Base-by-base conservation (phyloP, 306 rosid species). In the Purshia tridentata region DNA sequence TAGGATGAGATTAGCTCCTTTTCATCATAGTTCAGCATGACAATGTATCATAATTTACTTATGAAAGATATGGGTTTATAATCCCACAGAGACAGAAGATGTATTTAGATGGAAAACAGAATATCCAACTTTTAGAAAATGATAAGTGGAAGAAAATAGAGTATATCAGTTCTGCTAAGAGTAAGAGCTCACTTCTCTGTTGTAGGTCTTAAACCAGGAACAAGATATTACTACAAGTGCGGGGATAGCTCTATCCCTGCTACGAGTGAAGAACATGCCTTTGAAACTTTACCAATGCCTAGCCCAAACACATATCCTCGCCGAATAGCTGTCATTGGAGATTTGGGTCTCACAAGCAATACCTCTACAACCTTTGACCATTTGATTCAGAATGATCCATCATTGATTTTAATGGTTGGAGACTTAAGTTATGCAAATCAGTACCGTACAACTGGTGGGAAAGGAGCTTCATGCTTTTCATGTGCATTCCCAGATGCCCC, bases 401-500 rank as follows among this genome's bases (percentile, higher is more conserved):
- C 97, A 61, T 78, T 89, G 91, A 91, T 91, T 67, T 69, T 91
- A 72, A 87, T 91, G 89, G 74, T 93, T 50, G 97, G 93, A 72
- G 97, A 93, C 77, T 81, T 91, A 41, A 83, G 78, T 45, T 91
- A 93, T 70, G 96, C 98, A 37, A 85, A 93, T 64, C 98, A 93
- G 75, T 93, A 91, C 76, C 93, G 22, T 9, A 93, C 97, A 10
- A 93, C 93, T 0, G 98, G 98, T 57, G 97, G 98, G 37, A 91
- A 91, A 81, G 97, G 96, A 75, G 97, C 69, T 77, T n/a, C 92
- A 6, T 89, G 98, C 78, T 93, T 60, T 83, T 82, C 92, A 23
- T 86, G 98, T 72, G 80, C 91, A 67, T 93, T 93, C 83, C 98
- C 97, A 1, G 85, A 89, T 78, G 93, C 93, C 29, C 97, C 98